phyloP scores from a whole-genome alignment of 805 yeast species.

The Diddensiella santjacobensis region DNA sequence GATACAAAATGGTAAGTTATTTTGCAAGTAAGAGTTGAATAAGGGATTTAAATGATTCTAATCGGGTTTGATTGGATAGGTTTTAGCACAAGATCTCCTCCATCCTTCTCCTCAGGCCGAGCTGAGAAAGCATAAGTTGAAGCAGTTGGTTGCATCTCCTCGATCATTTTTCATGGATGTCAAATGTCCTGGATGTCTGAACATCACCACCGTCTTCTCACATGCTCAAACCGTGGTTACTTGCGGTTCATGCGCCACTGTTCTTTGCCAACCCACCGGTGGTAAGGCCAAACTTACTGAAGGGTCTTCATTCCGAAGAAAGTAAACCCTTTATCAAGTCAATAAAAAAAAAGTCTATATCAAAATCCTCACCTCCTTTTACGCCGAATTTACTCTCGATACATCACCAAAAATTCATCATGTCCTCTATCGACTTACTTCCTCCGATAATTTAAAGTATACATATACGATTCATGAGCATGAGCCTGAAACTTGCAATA shows the following conservation, averaged over 20 bases:
- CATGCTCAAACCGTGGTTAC: conserved; percentile 99
- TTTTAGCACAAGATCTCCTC: conserved; percentile 97
- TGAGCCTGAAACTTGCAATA: background rate
- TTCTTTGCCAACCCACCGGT: conserved; percentile 98
- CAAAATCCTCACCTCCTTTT: no score
- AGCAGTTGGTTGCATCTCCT: conserved; percentile 95
- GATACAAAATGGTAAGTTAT: background rate
- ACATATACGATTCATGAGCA: background rate
- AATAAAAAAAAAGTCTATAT: no score
- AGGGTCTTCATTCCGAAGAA: conserved; percentile 99
- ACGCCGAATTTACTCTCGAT: no score
- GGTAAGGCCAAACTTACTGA: conserved; percentile 99
- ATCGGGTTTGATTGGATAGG: no score
- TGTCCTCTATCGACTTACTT: no score
- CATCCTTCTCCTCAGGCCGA: conserved; percentile 98
- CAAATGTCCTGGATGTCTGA: conserved; percentile 98
- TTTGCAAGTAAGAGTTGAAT: no score
- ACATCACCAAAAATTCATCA: no score
- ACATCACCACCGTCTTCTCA: conserved; percentile 98
- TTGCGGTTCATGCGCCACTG: conserved; percentile 98
- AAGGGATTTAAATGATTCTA: no score
- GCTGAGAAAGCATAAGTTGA: conserved; percentile 94
- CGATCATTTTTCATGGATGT: conserved; percentile 99
- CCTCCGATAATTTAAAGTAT: background rate
- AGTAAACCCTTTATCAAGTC: conserved; percentile 53